Base-by-base conservation (phyloP, 805 yeast genomes). In the Candida parachauliodes region DNA sequence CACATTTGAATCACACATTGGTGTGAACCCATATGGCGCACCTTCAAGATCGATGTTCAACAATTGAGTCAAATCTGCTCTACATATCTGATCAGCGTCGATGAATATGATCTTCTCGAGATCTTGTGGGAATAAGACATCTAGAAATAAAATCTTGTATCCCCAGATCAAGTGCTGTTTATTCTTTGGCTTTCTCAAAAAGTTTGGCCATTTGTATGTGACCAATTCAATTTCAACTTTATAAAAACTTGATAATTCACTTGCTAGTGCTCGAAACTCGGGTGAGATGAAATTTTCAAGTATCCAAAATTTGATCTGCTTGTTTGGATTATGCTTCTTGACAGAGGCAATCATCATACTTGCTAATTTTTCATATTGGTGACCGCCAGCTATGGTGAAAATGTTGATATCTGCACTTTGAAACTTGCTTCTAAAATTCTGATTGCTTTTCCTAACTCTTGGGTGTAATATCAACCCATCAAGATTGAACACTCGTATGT, bases 151-250 rank as follows among this genome's bases (percentile, higher is more conserved):
- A 24, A 89, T 81, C 57, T 91, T 91, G 54, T 83, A 86, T 3
- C 93, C 95, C 88, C 95, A 86, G 36, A 88, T 77, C 2, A 81
- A 78, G 44, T 96, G 70, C 51, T 82, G 88, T 50, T 77, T 77
- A 46, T 83, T 91, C 25, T 81, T 59, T 60, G 91, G 98, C 2
- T 72, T 72, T 34, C 89, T 72, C 15, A 91, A 65, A 95, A 97
- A 91, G 8, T 68, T 57, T 10, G 98, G 98, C 98, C 98, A 91
- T 45, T 83, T 82, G 57, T 85, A 91, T 1, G 83, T 77, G n/a
- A 93, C 68, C 31, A 88, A 59, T 50, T 88, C 91, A 51, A 81
- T 85, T 34, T 81, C 73, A 51, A 86, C 83, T 1, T 78, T 77
- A 51, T 74, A 76, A 37, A 72, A 53, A 12, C 63, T 56, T 0